Conservation (phyloP, 768 basidiomycete genomes). For the Coprinopsis sp. region DNA sequence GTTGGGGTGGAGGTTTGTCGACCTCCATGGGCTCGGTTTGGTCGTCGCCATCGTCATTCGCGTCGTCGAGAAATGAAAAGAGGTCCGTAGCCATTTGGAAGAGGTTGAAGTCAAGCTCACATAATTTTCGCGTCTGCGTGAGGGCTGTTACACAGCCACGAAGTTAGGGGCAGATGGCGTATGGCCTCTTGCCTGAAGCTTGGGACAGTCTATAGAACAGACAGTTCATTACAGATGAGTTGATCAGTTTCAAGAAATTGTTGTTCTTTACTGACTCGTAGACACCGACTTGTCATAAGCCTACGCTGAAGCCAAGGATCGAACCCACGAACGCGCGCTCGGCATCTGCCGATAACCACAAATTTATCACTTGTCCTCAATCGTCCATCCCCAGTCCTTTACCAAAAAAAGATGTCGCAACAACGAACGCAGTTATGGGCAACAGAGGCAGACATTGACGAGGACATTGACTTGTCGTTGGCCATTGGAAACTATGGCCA, state of each 20-base stretch:
- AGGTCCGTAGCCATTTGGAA: constrained; percentile 35
- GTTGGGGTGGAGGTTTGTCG: constrained; percentile 16
- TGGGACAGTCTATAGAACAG: too few relatives aligned
- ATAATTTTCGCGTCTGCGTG: too few relatives aligned
- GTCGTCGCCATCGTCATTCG: constrained; percentile 30
- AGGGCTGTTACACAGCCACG: too few relatives aligned
- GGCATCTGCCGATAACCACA: constrained; percentile 31
- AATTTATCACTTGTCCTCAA: constrained; percentile 25
- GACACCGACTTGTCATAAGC: too few relatives aligned
- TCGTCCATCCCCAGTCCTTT: constrained; percentile 9
- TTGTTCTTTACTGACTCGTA: too few relatives aligned
- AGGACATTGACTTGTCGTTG: constrained; percentile 70
- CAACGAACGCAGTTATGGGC: constrained; percentile 71
- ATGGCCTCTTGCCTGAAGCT: too few relatives aligned
- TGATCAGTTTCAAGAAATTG: too few relatives aligned
- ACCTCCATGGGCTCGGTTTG: constrained; percentile 22
- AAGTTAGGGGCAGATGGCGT: too few relatives aligned
- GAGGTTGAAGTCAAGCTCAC: background rate
- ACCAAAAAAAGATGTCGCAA: constrained; percentile 43
- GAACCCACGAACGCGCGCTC: constrained; percentile 8
- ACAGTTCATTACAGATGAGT: too few relatives aligned
- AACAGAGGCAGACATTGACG: constrained; percentile 76
- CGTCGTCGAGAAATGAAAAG: constrained; percentile 64
- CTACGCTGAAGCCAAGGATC: too few relatives aligned
- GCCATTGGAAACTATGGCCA: constrained; percentile 69